phyloP scores from a whole-genome alignment of 1,139 yeast species.

The Blastobotrys aristatus region DNA sequence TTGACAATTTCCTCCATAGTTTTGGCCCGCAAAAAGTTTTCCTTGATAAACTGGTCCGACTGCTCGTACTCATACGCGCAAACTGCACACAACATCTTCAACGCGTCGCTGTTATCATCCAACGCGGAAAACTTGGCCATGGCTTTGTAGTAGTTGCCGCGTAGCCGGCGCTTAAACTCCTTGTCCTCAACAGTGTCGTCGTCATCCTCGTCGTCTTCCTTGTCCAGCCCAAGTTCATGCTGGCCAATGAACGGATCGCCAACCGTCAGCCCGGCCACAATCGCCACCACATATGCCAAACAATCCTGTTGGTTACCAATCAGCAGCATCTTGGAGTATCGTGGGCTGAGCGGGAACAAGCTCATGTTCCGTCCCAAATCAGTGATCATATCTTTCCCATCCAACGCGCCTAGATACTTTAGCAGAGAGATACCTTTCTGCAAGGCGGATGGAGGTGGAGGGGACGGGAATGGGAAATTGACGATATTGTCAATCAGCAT shows the following conservation, averaged over 20 bases:
- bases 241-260: constrained; percentile 86
- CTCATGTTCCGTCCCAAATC: constrained; percentile 83
- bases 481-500: constrained; percentile 91
- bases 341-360: constrained; percentile 85
- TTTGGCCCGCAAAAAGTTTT: constrained; percentile 54
- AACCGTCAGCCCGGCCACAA: constrained; percentile 89
- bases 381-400: constrained; percentile 51
- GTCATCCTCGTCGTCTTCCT: constrained; percentile 28
- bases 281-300: constrained; percentile 78
- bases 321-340: constrained; percentile 84
- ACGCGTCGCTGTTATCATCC: constrained; percentile 69
- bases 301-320: constrained; percentile 86
- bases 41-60: constrained; percentile 43
- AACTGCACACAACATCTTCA: constrained; percentile 71
- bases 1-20: constrained; percentile 79
- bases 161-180: constrained; percentile 42
- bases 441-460: constrained; percentile 66
- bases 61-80: constrained; percentile 78
- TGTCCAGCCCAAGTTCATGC: constrained; percentile 57
- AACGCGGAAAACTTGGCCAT: constrained; percentile 58
- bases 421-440: constrained; percentile 63
- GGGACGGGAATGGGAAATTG: constrained; percentile 96
- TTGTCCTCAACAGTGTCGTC: constrained; percentile 34
- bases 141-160: constrained; percentile 51
- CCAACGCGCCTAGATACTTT: constrained; percentile 74